phyloP scores from a whole-genome alignment of 2,329 filamentous ascomycete species.

The Nemania diffusa region DNA sequence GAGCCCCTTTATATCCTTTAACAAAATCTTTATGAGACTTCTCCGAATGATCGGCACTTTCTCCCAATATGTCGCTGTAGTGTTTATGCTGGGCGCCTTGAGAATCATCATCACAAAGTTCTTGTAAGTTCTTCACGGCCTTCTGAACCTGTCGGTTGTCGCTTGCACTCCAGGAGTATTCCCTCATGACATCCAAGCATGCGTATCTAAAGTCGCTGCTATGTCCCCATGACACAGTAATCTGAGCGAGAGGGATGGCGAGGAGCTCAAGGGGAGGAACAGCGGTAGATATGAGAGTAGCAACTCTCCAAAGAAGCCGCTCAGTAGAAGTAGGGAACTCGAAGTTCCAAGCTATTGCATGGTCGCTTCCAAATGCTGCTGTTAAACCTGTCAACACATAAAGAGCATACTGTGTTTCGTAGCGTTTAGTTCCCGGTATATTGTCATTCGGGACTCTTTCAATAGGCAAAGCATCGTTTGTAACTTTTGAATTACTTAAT shows the following conservation, averaged over 20 bases:
- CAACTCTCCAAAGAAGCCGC: constrained; percentile 22
- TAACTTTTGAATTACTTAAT: no score
- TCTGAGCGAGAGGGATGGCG: constrained; percentile 9
- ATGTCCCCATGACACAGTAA: constrained; percentile 7
- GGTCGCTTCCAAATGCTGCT: constrained; percentile 17
- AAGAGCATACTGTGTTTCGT: constrained; percentile 18
- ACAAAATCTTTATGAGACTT: no score
- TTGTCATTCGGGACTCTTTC: constrained; percentile 20
- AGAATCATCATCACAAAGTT: not conserved
- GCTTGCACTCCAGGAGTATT: constrained; percentile 18
- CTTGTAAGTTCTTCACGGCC: constrained; percentile 2
- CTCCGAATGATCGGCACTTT: not conserved
- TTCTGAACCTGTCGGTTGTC: constrained; percentile 2
- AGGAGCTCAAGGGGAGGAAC: constrained; percentile 8
- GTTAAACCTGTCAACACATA: constrained; percentile 14
- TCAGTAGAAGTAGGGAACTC: constrained; percentile 23
- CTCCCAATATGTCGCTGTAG: constrained; percentile 14
- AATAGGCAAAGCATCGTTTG: not conserved
- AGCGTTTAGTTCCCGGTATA: constrained; percentile 5
- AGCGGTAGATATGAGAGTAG: constrained; percentile 19
- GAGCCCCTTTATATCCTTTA: no score
- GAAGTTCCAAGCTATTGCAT: constrained; percentile 28
- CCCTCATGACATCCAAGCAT: constrained; percentile 23
- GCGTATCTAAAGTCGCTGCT: not conserved
- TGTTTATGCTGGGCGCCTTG: constrained; percentile 1